Percentiles rank a stretch among this genome's conserved stretches.
phyloP scores from a whole-genome alignment of 495 filamentous ascomycete genomes.

The Aspergillus leporis region DNA sequence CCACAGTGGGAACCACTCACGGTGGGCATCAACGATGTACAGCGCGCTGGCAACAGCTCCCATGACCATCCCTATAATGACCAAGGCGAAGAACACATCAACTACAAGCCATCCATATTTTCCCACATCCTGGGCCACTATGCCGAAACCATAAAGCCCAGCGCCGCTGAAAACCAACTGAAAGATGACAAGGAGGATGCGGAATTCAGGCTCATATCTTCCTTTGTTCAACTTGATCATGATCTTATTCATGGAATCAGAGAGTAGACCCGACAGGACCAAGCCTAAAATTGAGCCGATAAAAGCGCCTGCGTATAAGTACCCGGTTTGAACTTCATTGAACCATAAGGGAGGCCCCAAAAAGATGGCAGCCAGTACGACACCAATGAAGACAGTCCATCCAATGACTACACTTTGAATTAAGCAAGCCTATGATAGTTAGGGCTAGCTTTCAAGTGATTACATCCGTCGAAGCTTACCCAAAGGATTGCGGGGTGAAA shows the following conservation, averaged over 20 bases:
- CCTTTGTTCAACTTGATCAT: slow-evolving; percentile 77
- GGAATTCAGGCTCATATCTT: slow-evolving; percentile 89
- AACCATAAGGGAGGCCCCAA: slow-evolving; percentile 79
- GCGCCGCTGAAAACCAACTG: slow-evolving; percentile 74
- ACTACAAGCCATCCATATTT: slow-evolving; percentile 72
- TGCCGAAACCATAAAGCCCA: slow-evolving; percentile 84
- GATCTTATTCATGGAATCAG: slow-evolving; percentile 67
- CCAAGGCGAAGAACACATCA: slow-evolving; percentile 73
- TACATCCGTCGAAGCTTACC: slow-evolving; percentile 36
- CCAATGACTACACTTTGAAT: slow-evolving; percentile 91
- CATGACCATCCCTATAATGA: slow-evolving; percentile 86
- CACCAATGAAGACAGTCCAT: slow-evolving; percentile 93
- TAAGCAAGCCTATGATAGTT: slow-evolving; percentile 59
- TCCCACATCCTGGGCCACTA: slow-evolving; percentile 57
- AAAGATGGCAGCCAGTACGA: slow-evolving; percentile 82
- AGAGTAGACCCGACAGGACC: slow-evolving; percentile 66
- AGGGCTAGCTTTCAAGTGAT: background rate
- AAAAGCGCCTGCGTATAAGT: slow-evolving; percentile 86
- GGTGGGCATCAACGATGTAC: slow-evolving; percentile 95
- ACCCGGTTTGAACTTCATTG: slow-evolving; percentile 78
- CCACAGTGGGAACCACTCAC: slow-evolving; percentile 47
- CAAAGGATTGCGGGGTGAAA: slow-evolving; percentile 85
- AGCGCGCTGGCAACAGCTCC: slow-evolving; percentile 82
- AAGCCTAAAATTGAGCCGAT: slow-evolving; percentile 81
- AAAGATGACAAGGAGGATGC: slow-evolving; percentile 76